Base-by-base conservation (phyloP, 2,329 filamentous ascomycete species). In the Penicillium brevicompactum region DNA sequence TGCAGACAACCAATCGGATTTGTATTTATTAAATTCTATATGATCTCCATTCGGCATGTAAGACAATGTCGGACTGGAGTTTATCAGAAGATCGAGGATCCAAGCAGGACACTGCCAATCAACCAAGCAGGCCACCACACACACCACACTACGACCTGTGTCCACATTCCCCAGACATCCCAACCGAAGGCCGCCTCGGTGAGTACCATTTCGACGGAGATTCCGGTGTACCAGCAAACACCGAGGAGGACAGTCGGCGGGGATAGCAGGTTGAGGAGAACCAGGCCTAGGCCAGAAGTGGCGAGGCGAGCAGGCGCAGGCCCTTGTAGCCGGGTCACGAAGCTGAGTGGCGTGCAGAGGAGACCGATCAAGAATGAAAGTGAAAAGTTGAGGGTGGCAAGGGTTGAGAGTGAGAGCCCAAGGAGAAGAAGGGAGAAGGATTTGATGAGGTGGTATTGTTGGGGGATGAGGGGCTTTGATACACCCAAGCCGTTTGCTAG, bases 41-140 rank as follows among this genome's bases (percentile, higher is more conserved):
- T 27, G n/a, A 42, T 27, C 24, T 24, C 44, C 18, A 43, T 24
- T 18, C 6, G 18, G 22, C 4, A 46, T 16, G 11, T 3, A 11
- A 27, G 24, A 27, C 18, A 27, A 30, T n/a, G 47, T 13, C 40
- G 47, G 24, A 40, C 38, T 48, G 38, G 16, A 53, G 27, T 43
- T 42, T 32, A 34, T 58, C 51, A 68, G 45, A 74, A 70, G 42
- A 76, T 51, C 4, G 71, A 74, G 30, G 68, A 70, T 21, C 68
- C 71, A 45, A 75, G 49, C 30, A 73, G 53, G 1, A 73, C 65
- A 56, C 68, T 70, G 4, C 78, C 89, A 6, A 87, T 83, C 37
- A 94, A 73, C 92, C 92, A 97, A 7, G 91, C 91, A 0, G 92
- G 92, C 89, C 91, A 94, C 92, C 92, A 97, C 42, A 96, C 87